Evolutionary conservation across 805 yeast species (phyloP).

Genomic region (Maudiozyma saulgeensis): DNA sequence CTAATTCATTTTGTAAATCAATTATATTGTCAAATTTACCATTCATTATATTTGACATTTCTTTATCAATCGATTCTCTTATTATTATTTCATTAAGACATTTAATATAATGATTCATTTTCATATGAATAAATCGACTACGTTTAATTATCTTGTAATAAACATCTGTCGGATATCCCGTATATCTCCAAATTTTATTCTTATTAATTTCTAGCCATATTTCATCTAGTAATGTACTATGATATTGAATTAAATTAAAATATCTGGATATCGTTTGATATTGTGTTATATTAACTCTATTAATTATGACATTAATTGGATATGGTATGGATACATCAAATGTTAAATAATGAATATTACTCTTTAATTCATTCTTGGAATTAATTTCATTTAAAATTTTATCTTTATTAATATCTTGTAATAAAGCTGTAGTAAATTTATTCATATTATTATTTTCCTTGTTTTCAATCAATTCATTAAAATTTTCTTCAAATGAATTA

Average conservation of each 20-base stretch:
- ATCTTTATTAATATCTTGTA: not conserved
- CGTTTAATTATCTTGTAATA: conserved; percentile 46
- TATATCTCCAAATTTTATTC: conserved; percentile 58
- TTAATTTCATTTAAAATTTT: too few species aligned
- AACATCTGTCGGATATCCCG: conserved; percentile 34
- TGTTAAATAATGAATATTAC: conserved; percentile 41
- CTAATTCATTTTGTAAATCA: conserved; percentile 15
- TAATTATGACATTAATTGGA: conserved; percentile 70
- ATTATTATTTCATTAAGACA: conserved; percentile 17
- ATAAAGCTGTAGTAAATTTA: not conserved
- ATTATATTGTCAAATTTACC: conserved; percentile 4
- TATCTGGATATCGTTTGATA: conserved; percentile 75
- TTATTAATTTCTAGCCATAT: conserved; percentile 60
- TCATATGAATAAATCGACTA: conserved; percentile 44
- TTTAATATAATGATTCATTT: conserved; percentile 29
- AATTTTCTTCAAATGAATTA: not conserved
- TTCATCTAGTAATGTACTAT: conserved; percentile 48
- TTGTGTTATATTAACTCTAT: conserved; percentile 61
- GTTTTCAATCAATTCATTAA: not conserved
- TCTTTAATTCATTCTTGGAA: conserved; percentile 10
- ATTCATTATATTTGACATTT: conserved; percentile 8
- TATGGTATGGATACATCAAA: conserved; percentile 65
- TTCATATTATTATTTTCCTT: not conserved
- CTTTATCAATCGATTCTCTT: conserved; percentile 19
- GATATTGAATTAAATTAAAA: conserved; percentile 50